These are phyloP conservation scores for Chalciporus chontae DNA, from an alignment of 768 basidiomycete genomes.

Conservation along the genomic window DNA sequence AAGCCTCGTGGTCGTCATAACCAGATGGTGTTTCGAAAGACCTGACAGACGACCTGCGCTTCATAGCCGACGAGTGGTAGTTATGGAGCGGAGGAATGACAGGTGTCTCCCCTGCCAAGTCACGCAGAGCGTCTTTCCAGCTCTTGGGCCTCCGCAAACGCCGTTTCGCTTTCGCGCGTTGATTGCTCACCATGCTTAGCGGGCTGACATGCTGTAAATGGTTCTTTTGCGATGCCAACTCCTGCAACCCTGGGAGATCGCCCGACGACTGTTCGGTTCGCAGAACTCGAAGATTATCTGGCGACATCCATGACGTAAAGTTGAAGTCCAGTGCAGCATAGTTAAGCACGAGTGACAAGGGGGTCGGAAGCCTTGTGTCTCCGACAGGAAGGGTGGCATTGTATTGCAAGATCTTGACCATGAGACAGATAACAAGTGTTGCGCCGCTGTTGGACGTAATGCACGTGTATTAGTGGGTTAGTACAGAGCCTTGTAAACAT, in stretches of 20 bases:
- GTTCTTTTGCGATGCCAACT: slow-evolving; percentile 75
- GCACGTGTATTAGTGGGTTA: slow-evolving; percentile 10
- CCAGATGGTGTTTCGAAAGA: slow-evolving; percentile 14
- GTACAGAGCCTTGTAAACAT: not conserved
- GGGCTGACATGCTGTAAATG: slow-evolving; percentile 89
- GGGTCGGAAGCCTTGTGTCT: slow-evolving; percentile 55
- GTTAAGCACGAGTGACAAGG: slow-evolving; percentile 79
- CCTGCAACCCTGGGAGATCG: slow-evolving; percentile 68
- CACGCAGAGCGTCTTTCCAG: slow-evolving; percentile 58
- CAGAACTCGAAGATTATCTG: slow-evolving; percentile 76
- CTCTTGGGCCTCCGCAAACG: slow-evolving; percentile 53
- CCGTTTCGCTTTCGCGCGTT: slow-evolving; percentile 33
- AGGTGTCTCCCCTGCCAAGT: slow-evolving; percentile 41
- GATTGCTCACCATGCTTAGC: slow-evolving; percentile 85
- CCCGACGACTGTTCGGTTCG: slow-evolving; percentile 85
- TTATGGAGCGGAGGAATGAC: slow-evolving; percentile 12
- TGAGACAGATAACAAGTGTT: slow-evolving; percentile 77
- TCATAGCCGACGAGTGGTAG: slow-evolving; percentile 20
- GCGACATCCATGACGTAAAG: slow-evolving; percentile 96
- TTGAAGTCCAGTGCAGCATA: slow-evolving; percentile 97
- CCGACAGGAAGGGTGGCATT: slow-evolving; percentile 30
- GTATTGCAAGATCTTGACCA: slow-evolving; percentile 80
- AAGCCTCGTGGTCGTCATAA: slow-evolving; percentile 44
- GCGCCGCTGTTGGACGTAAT: slow-evolving; percentile 61
- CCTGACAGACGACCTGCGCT: slow-evolving; percentile 28